These are phyloP conservation scores for Erodium trifolium DNA, from an alignment of 441 rosid species.

Conservation along the genomic window DNA sequence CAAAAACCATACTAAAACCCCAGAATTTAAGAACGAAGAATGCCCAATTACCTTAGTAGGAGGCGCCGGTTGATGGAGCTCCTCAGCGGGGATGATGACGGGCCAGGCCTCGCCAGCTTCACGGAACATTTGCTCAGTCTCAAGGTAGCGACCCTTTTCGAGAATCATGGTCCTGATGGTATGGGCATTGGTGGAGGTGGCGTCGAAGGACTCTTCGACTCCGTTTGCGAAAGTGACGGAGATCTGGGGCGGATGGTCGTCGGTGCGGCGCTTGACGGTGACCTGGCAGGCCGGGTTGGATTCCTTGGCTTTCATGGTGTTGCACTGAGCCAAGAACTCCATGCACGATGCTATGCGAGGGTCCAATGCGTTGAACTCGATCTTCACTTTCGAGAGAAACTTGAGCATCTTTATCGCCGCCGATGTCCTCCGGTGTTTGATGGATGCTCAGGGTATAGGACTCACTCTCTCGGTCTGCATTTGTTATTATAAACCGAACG, in stretches of 20 bases:
- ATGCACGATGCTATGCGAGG: slow-evolving; percentile 73
- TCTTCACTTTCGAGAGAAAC: slow-evolving; percentile 66
- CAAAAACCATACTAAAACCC: neutral
- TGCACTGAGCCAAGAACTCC: slow-evolving; percentile 91
- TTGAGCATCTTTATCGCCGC: no score
- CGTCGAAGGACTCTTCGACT: slow-evolving; percentile 71
- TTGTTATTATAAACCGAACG: no score
- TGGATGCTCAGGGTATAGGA: neutral
- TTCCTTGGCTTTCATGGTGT: slow-evolving; percentile 25
- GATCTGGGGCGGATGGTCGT: slow-evolving; percentile 76
- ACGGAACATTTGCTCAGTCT: slow-evolving; percentile 90
- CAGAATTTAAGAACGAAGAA: neutral
- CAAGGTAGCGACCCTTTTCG: slow-evolving; percentile 67
- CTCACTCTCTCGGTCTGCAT: no score
- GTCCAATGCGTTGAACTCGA: slow-evolving; percentile 72
- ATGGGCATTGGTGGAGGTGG: slow-evolving; percentile 64
- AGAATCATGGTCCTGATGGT: slow-evolving; percentile 65
- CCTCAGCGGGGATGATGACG: slow-evolving; percentile 68
- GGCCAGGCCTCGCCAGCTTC: slow-evolving; percentile 94
- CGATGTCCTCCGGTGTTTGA: no score
- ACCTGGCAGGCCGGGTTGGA: slow-evolving; percentile 60
- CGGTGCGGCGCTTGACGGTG: slow-evolving; percentile 75
- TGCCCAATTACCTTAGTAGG: slow-evolving; percentile 52
- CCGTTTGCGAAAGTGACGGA: slow-evolving; percentile 79
- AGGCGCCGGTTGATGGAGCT: slow-evolving; percentile 54